These are phyloP conservation scores for Aureobasidium zeae DNA, from an alignment of 2,329 filamentous ascomycete genomes.

Conservation along the genomic window DNA sequence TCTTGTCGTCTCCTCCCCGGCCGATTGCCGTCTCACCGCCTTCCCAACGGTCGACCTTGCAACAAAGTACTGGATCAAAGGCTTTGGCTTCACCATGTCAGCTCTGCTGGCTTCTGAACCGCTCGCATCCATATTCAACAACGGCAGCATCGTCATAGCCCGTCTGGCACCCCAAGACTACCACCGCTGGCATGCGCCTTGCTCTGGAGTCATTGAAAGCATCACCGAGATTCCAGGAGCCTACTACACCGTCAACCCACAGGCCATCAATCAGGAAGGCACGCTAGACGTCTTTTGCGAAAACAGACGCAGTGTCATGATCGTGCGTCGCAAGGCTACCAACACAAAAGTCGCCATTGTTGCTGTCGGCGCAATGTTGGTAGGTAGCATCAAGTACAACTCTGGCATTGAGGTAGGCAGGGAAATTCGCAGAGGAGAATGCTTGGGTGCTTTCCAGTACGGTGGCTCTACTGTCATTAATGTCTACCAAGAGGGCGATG, in stretches of 20 bases:
- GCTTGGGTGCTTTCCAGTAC: constrained; percentile 35
- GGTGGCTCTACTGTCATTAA: constrained; percentile 37
- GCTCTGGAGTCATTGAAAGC: constrained; percentile 26
- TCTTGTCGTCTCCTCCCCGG: constrained; percentile 27
- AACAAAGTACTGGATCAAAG: constrained; percentile 37
- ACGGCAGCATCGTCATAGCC: constrained; percentile 32
- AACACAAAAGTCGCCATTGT: constrained; percentile 29
- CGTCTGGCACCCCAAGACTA: constrained; percentile 37
- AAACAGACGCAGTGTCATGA: constrained; percentile 35
- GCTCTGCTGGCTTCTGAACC: constrained; percentile 24
- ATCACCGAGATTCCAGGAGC: constrained; percentile 33
- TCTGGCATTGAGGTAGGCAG: constrained; percentile 28
- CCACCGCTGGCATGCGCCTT: constrained; percentile 33
- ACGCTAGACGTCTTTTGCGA: constrained; percentile 37
- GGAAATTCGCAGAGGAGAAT: constrained; percentile 31
- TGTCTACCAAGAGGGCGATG: constrained; percentile 30
- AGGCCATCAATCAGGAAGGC: constrained; percentile 32
- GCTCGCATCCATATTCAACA: constrained; percentile 28
- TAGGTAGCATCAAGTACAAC: constrained; percentile 36
- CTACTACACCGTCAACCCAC: constrained; percentile 37
- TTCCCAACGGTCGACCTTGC: constrained; percentile 32
- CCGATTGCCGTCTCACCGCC: constrained; percentile 34
- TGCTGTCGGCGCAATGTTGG: constrained; percentile 38
- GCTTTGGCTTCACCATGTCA: constrained; percentile 31
- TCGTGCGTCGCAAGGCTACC: constrained; percentile 26